Evolutionary conservation across 331 rosid species (phyloP).

Genomic region (Quercus lobata): DNA sequence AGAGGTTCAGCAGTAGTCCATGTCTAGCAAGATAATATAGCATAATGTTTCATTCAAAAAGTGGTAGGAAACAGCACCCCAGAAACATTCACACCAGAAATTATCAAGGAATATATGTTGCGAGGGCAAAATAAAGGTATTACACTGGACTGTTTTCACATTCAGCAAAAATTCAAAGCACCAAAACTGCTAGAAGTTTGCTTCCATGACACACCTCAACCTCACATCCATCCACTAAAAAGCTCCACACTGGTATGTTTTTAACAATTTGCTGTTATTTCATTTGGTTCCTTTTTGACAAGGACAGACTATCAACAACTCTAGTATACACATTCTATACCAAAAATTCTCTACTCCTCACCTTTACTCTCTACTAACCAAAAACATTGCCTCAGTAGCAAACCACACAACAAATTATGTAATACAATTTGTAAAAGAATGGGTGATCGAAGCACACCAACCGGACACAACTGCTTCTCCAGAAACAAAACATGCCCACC

Average conservation of each 20-base stretch:
- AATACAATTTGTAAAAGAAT: conserved; percentile 25
- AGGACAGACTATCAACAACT: conserved; percentile 9
- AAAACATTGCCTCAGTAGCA: conserved; percentile 19
- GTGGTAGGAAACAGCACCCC: too few species aligned
- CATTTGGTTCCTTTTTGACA: conserved; percentile 15
- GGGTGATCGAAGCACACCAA: conserved; percentile 21
- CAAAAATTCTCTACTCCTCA: conserved; percentile 30
- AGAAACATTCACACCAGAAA: too few species aligned
- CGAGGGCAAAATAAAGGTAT: too few species aligned
- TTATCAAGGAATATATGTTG: too few species aligned
- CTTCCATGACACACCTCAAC: conserved; percentile 10
- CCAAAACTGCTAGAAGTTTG: conserved; percentile 38
- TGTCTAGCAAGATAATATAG: too few species aligned
- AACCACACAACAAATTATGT: conserved; percentile 15
- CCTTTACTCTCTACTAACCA: conserved; percentile 20
- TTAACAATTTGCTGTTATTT: not conserved
- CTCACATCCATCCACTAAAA: conserved; percentile 27
- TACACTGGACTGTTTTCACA: not conserved
- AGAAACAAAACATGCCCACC: not conserved
- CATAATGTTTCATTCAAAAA: too few species aligned
- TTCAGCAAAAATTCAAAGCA: conserved; percentile 6
- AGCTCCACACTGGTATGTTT: not conserved
- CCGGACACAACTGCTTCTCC: conserved; percentile 28
- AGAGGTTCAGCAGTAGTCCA: too few species aligned
- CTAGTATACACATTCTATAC: conserved; percentile 26